Evolutionary conservation across 2,329 filamentous ascomycete genomes (phyloP).

Genomic region (Talaromyces sp.): DNA sequence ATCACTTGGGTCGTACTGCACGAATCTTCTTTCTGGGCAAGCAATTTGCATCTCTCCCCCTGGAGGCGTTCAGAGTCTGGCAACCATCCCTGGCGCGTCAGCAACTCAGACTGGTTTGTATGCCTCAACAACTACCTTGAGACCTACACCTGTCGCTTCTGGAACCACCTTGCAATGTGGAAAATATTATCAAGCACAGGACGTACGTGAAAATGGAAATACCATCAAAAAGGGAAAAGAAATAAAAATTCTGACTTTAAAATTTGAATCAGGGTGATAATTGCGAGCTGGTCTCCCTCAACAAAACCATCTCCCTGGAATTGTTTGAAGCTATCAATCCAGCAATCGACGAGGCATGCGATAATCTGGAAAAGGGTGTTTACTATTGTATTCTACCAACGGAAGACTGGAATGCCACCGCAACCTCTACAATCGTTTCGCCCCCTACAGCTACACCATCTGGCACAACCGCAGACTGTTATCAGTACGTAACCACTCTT

Average conservation of each 20-base stretch:
- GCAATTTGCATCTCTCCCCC: neutral
- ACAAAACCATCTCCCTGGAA: neutral
- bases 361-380: neutral
- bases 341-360: neutral
- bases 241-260: neutral
- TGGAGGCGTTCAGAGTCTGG: neutral
- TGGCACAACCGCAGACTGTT: neutral
- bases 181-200: neutral
- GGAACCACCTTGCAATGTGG: neutral
- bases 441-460: neutral
- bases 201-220: neutral
- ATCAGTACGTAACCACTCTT: neutral
- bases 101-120: neutral
- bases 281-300: neutral
- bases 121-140: neutral
- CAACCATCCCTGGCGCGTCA: neutral
- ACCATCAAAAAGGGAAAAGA: neutral
- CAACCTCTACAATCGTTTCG: neutral
- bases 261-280: neutral
- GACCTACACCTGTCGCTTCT: neutral
- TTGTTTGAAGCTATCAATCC: neutral
- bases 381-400: neutral
- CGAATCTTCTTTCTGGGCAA: neutral
- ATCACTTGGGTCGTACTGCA: neutral
- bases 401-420: neutral